Conservation (phyloP, 306 rosid genomes). For the Cyamopsis tetragonoloba region DNA sequence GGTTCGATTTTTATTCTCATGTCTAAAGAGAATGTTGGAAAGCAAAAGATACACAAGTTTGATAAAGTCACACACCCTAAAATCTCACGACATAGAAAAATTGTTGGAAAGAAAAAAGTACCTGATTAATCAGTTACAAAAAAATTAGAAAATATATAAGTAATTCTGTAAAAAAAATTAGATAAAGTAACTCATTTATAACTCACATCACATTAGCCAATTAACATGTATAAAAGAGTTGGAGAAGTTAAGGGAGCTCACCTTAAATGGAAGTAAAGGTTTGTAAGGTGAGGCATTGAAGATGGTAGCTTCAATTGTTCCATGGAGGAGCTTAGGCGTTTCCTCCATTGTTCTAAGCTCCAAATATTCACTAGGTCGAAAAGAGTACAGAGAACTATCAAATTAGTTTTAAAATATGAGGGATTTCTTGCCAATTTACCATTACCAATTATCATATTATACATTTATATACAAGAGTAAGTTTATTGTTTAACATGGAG, state of each 20-base stretch:
- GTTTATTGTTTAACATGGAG: constrained; percentile 19
- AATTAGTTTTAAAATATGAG: constrained; percentile 10
- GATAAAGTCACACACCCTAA: too few species aligned
- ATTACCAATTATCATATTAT: not conserved
- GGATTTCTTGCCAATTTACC: constrained; percentile 17
- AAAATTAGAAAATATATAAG: too few species aligned
- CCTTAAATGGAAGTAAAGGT: constrained; percentile 55
- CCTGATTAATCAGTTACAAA: too few species aligned
- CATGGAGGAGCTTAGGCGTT: constrained; percentile 60
- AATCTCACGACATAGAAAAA: too few species aligned
- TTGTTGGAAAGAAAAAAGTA: too few species aligned
- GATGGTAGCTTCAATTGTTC: constrained; percentile 90
- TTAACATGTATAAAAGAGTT: not conserved
- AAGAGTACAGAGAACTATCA: not conserved
- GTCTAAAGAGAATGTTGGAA: too few species aligned
- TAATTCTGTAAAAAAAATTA: too few species aligned
- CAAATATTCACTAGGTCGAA: constrained; percentile 18
- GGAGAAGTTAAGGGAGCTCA: constrained; percentile 32
- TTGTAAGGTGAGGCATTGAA: constrained; percentile 68
- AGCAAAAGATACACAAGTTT: too few species aligned
- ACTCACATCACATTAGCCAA: too few species aligned
- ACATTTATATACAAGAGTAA: constrained; percentile 25
- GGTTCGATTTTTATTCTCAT: too few species aligned
- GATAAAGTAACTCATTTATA: too few species aligned
- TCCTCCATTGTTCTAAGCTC: constrained; percentile 43